Evolutionary conservation across 345 rosid species (phyloP).

Genomic region (Pistacia vera): DNA sequence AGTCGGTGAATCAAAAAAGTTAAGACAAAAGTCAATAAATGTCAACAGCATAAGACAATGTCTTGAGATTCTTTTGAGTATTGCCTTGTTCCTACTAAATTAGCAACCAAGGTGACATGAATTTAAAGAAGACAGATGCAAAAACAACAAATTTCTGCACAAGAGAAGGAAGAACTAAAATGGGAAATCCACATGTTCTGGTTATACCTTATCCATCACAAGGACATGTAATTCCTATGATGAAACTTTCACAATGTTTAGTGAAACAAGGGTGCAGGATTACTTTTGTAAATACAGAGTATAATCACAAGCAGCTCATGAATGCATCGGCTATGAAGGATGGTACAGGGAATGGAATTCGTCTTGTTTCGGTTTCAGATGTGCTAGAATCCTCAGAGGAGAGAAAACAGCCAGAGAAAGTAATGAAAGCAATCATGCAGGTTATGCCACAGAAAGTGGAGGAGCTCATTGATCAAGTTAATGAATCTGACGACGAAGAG

Average conservation of each 20-base stretch:
- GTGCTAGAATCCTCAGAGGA: slow-evolving; percentile 43
- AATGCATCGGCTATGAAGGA: slow-evolving; percentile 18
- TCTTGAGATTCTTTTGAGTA: neutral
- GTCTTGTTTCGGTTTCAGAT: slow-evolving; percentile 46
- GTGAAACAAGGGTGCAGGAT: slow-evolving; percentile 33
- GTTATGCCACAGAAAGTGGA: slow-evolving; percentile 46
- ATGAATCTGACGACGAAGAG: slow-evolving; percentile 17
- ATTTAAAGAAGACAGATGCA: neutral
- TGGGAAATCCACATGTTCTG: slow-evolving; percentile 36
- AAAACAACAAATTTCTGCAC: neutral
- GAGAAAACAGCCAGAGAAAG: slow-evolving; percentile 32
- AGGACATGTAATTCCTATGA: slow-evolving; percentile 53
- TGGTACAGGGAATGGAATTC: slow-evolving; percentile 16
- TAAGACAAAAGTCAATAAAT: neutral
- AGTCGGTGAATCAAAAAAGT: too few species aligned
- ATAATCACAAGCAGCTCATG: slow-evolving; percentile 33
- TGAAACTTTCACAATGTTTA: slow-evolving; percentile 32
- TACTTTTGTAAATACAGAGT: slow-evolving; percentile 41
- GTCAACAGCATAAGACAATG: neutral
- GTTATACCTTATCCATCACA: slow-evolving; percentile 54
- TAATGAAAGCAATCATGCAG: slow-evolving; percentile 23
- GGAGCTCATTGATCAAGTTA: slow-evolving; percentile 32
- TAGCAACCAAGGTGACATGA: neutral
- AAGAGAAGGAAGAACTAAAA: neutral
- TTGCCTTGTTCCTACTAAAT: neutral